Evolutionary conservation across 2,329 filamentous ascomycete genomes (phyloP), one percentile per base, ranked within the genome.

Genomic region (Teratosphaeria viscida): DNA sequence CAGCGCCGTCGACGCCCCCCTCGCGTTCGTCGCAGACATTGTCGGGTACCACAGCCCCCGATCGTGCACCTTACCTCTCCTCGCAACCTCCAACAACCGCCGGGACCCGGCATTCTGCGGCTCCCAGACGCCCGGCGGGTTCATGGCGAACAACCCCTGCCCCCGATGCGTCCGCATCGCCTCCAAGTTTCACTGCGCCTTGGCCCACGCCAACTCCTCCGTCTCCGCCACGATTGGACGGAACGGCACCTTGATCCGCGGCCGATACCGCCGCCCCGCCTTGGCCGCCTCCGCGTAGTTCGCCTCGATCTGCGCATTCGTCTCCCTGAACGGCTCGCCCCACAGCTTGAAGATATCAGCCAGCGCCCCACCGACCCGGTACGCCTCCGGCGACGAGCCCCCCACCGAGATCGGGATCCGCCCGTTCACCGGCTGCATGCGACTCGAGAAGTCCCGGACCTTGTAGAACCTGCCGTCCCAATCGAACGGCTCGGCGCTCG

Each of bases 201-300:
- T 85, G 2, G 75, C 76, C 83, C 83, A 85, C 0, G 83, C 83
- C 6, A 85, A 75, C 23, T 85, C 82, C 14, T 85, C 82, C 0
- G 82, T 85, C 71, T 85, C 82, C 0, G 82, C 82, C 0, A 79
- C 65, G 60, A 85, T 85, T 2, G 83, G 83, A 2, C 83, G 77
- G 77, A 85, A 85, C 0, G 83, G 85, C 1, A 85, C 83, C 83
- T 83, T 85, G 65, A 85, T 85, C 3, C 81, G 73, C 6, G 83
- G 83, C 0, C 78, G 72, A 62, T 85, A 82, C 0, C 62, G 67
- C 1, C 83, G 78, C 0, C 82, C 82, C 1, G 82, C 82, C 63
- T 79, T 80, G n/a, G 76, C 80, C 0, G 83, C 79, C 65, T 81
- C 82, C 2, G 77, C 80, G 62, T 84, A 84, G 67, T 85, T 81